A percentile compares a stretch with the other conserved stretches of the same genome.
Conservation (phyloP, 2,329 filamentous ascomycete genomes). For the Scedosporium boydii region DNA sequence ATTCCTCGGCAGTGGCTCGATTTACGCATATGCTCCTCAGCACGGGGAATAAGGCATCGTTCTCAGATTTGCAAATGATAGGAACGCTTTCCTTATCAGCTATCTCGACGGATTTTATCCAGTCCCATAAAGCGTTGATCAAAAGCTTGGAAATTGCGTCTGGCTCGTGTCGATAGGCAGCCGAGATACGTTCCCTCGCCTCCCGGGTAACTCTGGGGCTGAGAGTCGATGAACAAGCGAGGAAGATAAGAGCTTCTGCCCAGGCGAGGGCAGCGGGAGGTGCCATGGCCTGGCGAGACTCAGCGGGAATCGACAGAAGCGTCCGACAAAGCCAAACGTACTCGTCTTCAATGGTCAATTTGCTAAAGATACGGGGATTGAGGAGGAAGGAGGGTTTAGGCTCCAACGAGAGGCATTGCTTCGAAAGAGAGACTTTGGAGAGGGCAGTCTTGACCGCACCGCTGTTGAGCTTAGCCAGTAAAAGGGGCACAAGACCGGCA, state of each 20-base stretch:
- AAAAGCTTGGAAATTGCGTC: conserved; percentile 52
- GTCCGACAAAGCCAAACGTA: conserved; percentile 67
- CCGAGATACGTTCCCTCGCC: conserved; percentile 51
- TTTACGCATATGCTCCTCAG: conserved; percentile 55
- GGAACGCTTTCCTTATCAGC: conserved; percentile 74
- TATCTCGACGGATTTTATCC: conserved; percentile 57
- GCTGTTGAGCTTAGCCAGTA: conserved; percentile 46
- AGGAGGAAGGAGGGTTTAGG: conserved; percentile 83
- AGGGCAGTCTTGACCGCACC: conserved; percentile 33
- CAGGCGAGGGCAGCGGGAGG: conserved; percentile 56
- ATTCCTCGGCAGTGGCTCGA: conserved; percentile 32
- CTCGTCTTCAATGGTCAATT: conserved; percentile 66
- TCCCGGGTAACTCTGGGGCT: conserved; percentile 55
- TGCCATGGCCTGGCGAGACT: conserved; percentile 37
- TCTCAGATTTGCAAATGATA: conserved; percentile 53
- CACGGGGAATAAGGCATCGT: conserved; percentile 51
- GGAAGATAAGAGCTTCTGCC: conserved; percentile 78
- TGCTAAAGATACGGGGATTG: conserved; percentile 76
- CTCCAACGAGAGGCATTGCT: conserved; percentile 58
- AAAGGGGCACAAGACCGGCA: conserved; percentile 49
- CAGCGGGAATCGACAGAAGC: conserved; percentile 50
- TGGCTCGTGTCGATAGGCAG: conserved; percentile 53
- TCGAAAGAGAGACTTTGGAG: conserved; percentile 50
- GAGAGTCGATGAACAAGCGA: conserved; percentile 55
- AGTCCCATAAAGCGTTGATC: conserved; percentile 68